A percentile compares a stretch with the other conserved stretches of the same genome.
phyloP scores from a whole-genome alignment of 2,329 filamentous ascomycete species.

The Ophiocordyceps camponoti-leonardi region DNA sequence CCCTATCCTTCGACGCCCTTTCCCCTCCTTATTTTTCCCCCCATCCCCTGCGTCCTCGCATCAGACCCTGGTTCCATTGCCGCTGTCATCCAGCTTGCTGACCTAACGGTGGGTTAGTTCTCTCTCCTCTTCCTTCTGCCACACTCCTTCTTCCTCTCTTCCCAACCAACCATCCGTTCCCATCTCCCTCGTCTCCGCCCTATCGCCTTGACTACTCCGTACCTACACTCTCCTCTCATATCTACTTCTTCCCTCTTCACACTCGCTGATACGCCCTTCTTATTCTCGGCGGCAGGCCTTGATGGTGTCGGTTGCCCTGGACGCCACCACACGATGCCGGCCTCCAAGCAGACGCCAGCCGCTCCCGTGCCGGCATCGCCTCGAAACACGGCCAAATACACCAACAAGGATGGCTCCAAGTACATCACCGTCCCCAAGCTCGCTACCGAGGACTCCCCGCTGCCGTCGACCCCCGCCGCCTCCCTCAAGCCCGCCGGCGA shows the following conservation, averaged over 20 bases:
- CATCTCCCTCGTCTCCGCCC: neutral
- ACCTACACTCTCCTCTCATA: too few relatives aligned
- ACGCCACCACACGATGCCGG: slow-evolving; percentile 26
- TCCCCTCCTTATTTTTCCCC: too few relatives aligned
- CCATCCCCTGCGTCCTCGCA: too few relatives aligned
- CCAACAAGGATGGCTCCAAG: slow-evolving; percentile 53
- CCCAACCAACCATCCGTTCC: too few relatives aligned
- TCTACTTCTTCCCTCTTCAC: neutral
- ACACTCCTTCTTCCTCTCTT: too few relatives aligned
- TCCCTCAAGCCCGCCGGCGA: slow-evolving; percentile 17
- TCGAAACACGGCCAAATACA: slow-evolving; percentile 41
- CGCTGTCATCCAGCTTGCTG: too few relatives aligned
- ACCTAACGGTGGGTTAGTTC: too few relatives aligned
- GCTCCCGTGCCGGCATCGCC: slow-evolving; percentile 32
- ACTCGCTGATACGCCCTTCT: neutral
- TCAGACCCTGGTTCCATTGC: too few relatives aligned
- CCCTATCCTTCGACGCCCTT: too few relatives aligned
- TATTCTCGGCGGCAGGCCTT: slow-evolving; percentile 1
- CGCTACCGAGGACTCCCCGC: slow-evolving; percentile 32
- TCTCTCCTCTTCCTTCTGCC: too few relatives aligned
- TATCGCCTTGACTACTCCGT: neutral
- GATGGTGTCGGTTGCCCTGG: slow-evolving; percentile 21
- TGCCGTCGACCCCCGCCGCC: slow-evolving; percentile 31
- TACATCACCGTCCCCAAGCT: slow-evolving; percentile 48
- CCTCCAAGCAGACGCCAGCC: slow-evolving; percentile 33